phyloP scores from a whole-genome alignment of 371 early-diverging fungal species.

The Mucor circinelloides region DNA sequence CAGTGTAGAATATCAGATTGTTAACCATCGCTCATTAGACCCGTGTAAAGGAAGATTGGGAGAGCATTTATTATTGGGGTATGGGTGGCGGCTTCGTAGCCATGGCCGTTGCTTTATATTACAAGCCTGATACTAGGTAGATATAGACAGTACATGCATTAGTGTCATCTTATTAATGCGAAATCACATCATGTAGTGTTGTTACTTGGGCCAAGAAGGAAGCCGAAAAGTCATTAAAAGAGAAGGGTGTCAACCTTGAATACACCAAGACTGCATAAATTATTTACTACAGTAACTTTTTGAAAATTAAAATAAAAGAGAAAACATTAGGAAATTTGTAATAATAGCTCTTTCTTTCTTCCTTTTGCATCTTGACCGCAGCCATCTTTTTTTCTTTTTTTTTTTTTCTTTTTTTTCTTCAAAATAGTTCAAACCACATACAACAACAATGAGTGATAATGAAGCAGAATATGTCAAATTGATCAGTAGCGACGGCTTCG shows the following conservation, averaged over 20 bases:
- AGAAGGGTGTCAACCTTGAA: conserved; percentile 45
- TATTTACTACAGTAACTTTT: background rate
- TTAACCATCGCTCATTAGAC: conserved; percentile 35
- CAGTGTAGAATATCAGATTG: background rate
- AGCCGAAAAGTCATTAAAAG: conserved; percentile 56
- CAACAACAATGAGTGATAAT: conserved; percentile 16
- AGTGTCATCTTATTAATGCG: background rate
- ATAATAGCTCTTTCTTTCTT: background rate
- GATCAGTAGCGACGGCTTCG: conserved; percentile 88
- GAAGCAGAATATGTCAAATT: conserved; percentile 72
- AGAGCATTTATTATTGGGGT: conserved; percentile 61
- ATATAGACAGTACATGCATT: background rate
- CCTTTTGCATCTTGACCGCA: background rate
- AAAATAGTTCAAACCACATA: too few species aligned
- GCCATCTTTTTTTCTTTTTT: background rate
- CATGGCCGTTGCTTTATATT: conserved; percentile 56
- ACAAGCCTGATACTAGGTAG: conserved; percentile 74
- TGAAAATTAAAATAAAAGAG: background rate
- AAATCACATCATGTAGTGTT: conserved; percentile 28
- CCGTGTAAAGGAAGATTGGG: conserved; percentile 75
- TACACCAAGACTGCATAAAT: conserved; percentile 27
- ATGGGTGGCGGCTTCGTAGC: conserved; percentile 61
- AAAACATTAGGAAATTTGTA: conserved; percentile 1
- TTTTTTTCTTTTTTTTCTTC: background rate
- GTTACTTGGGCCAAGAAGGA: conserved; percentile 55